These are phyloP conservation scores for Claviceps arundinis DNA, from an alignment of 2,329 filamentous ascomycete species.

Conservation along the genomic window DNA sequence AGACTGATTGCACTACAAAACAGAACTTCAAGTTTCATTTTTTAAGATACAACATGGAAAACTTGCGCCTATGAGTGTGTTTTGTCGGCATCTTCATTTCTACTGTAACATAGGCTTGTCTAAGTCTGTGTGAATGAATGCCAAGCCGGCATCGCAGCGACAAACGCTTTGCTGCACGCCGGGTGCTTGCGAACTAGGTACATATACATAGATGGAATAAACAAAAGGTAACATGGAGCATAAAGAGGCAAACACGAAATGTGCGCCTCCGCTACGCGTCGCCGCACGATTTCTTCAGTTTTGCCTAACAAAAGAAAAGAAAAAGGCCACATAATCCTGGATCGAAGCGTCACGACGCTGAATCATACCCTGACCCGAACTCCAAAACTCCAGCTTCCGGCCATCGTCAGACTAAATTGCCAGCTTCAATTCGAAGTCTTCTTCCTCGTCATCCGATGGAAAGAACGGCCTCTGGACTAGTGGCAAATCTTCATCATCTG, in stretches of 20 bases:
- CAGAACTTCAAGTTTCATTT: not conserved
- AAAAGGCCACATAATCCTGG: not conserved
- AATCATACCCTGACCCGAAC: not conserved
- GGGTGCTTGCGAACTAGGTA: not conserved
- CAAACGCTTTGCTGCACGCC: not conserved
- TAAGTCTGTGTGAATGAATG: not conserved
- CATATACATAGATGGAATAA: too few species aligned
- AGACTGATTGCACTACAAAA: too few species aligned
- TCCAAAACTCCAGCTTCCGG: not conserved
- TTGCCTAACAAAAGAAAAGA: not conserved
- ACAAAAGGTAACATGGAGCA: too few species aligned
- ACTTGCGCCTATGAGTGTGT: not conserved
- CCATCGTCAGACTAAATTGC: conserved; percentile 1
- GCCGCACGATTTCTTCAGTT: too few species aligned
- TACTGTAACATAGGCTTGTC: not conserved
- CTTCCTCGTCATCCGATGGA: conserved; percentile 33
- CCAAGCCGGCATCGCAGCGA: not conserved
- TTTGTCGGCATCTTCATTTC: not conserved
- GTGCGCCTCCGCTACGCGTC: too few species aligned
- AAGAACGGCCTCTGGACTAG: conserved; percentile 13
- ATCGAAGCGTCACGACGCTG: not conserved
- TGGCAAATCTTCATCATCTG: conserved; percentile 25
- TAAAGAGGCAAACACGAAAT: too few species aligned
- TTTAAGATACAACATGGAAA: not conserved
- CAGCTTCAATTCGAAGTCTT: conserved; percentile 42